These are phyloP conservation scores for Botrytis tulipae DNA, from an alignment of 2,329 filamentous ascomycete genomes.

Conservation along the genomic window DNA sequence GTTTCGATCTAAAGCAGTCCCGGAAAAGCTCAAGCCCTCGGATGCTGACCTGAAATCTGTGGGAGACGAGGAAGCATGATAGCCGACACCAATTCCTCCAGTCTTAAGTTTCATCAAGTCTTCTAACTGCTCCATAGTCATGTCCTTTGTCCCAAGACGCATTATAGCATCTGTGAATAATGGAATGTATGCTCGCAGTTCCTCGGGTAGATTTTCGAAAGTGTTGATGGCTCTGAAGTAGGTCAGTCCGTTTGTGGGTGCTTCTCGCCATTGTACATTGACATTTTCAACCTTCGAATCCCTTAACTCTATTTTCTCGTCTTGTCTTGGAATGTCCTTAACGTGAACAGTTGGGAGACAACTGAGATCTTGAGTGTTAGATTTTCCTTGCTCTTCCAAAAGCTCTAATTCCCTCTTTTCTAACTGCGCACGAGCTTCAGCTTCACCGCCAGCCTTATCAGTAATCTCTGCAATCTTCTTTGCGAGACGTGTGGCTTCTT, in stretches of 20 bases:
- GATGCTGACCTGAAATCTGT: conserved; percentile 65
- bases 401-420: conserved; percentile 77
- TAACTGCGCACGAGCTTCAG: conserved; percentile 69
- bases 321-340: conserved; percentile 79
- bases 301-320: conserved; percentile 57
- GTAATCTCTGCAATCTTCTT: conserved; percentile 70
- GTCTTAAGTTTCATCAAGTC: conserved; percentile 96
- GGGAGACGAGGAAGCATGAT: conserved; percentile 79
- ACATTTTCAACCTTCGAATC: conserved; percentile 66
- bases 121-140: conserved; percentile 91
- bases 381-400: conserved; percentile 77
- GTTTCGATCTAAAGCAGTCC: conserved; percentile 86
- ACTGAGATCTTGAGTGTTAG: conserved; percentile 79
- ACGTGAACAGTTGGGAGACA: conserved; percentile 87
- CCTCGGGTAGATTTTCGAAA: conserved; percentile 75
- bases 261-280: conserved; percentile 84
- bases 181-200: conserved; percentile 80
- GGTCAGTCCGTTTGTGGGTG: conserved; percentile 90
- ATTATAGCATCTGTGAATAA: conserved; percentile 91
- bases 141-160: conserved; percentile 83
- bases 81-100: conserved; percentile 80
- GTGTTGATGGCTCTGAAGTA: conserved; percentile 90
- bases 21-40: conserved; percentile 81
- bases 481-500: conserved; percentile 74
- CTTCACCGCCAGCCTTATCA: conserved; percentile 65